phyloP scores from a whole-genome alignment of 129 eudicot genomes.

The Deinandra increscens region DNA sequence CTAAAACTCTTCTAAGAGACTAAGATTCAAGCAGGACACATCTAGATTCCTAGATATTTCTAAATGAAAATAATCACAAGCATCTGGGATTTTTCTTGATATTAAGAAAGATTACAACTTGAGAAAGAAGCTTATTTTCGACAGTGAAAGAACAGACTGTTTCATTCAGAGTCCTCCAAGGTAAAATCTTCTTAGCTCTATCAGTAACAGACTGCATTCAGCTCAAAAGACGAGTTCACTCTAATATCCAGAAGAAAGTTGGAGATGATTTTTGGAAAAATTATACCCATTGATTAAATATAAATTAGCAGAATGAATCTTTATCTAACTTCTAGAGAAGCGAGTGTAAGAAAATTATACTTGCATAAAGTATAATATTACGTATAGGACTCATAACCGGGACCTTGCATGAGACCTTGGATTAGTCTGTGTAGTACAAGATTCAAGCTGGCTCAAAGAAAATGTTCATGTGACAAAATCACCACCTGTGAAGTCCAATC shows the following conservation, averaged over 20 bases:
- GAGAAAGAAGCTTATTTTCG: conserved; percentile 15
- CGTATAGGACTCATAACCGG: background rate
- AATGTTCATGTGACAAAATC: conserved; percentile 4
- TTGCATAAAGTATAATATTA: no score
- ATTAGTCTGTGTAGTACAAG: background rate
- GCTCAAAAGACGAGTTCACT: background rate
- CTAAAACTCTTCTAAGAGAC: background rate
- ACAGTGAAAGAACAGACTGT: background rate
- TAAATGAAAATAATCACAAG: background rate
- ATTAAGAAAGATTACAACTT: background rate
- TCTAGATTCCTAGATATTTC: background rate
- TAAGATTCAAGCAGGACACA: background rate
- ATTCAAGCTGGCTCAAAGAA: conserved; percentile 15
- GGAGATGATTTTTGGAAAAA: background rate
- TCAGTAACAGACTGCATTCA: background rate
- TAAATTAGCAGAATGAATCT: conserved; percentile 8
- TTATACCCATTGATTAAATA: background rate
- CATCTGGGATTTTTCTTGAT: conserved; percentile 3
- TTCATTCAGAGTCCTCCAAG: background rate
- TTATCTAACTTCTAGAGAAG: conserved; percentile 16
- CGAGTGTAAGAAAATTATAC: background rate
- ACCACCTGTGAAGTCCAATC: conserved; percentile 8
- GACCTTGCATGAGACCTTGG: conserved; percentile 13
- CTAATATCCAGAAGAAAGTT: background rate
- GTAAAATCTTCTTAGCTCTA: conserved; percentile 3